Evolutionary conservation across 176 grass and related monocot genomes (phyloP).

Genomic region (Alloteropsis semialata): DNA sequence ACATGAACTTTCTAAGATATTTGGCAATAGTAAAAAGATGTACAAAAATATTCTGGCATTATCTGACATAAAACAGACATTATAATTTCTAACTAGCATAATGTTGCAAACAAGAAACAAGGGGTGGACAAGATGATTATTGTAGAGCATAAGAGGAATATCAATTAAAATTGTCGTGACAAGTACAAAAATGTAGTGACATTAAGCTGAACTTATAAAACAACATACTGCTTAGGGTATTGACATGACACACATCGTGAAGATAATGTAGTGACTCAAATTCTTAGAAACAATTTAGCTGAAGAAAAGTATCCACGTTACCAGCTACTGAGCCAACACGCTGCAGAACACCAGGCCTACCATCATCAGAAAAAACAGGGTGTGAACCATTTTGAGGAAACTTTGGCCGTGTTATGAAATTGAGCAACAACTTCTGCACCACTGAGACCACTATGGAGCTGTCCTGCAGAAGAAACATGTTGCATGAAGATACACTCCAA

Average conservation of each 20-base stretch:
- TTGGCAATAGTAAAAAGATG: background rate
- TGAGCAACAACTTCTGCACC: constrained; percentile 73
- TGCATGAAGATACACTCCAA: constrained; percentile 33
- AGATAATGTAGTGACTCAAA: background rate
- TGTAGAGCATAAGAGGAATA: background rate
- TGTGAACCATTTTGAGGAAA: constrained; percentile 65
- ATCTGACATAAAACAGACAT: background rate
- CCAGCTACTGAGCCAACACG: constrained; percentile 93
- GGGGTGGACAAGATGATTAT: background rate
- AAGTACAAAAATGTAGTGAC: background rate
- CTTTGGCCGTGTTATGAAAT: constrained; percentile 73
- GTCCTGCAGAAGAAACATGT: constrained; percentile 62
- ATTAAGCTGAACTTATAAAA: background rate
- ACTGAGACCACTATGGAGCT: constrained; percentile 55
- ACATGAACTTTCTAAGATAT: background rate
- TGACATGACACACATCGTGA: background rate
- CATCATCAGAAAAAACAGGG: constrained; percentile 71
- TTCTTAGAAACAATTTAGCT: constrained; percentile 6
- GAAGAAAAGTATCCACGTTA: constrained; percentile 38
- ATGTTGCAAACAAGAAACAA: constrained; percentile 9
- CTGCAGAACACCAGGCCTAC: constrained; percentile 77
- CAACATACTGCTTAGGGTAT: constrained; percentile 3
- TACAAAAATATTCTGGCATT: background rate
- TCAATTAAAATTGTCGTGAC: background rate
- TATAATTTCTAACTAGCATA: constrained; percentile 13